These are phyloP conservation scores for Microthyrium microscopicum DNA, from an alignment of 2,329 filamentous ascomycete genomes.

Conservation along the genomic window DNA sequence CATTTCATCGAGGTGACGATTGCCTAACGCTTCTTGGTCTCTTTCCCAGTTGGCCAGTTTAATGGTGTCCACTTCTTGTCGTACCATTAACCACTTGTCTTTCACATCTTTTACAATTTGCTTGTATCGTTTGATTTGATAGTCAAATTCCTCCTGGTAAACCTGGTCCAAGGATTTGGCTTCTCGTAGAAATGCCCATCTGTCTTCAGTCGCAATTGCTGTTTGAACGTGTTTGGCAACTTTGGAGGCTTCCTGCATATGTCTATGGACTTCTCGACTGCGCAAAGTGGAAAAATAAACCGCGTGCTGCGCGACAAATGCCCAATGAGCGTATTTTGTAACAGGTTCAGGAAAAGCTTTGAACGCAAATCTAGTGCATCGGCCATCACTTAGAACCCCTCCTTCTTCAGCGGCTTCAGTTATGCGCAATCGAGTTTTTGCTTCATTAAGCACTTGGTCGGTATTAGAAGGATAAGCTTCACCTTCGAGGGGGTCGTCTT, in stretches of 20 bases:
- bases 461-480: conserved; percentile 21
- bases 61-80: conserved; percentile 38
- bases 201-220: conserved; percentile 43
- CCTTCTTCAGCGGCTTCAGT: conserved; percentile 59
- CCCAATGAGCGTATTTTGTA: conserved; percentile 69
- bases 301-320: conserved; percentile 69
- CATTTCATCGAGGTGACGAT: conserved; percentile 55
- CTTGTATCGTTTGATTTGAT: conserved; percentile 52
- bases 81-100: conserved; percentile 42
- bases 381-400: conserved; percentile 53
- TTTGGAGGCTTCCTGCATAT: conserved; percentile 60
- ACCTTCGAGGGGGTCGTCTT: conserved; percentile 30
- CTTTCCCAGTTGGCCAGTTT: conserved; percentile 40
- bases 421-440: conserved; percentile 49
- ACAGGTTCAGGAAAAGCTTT: conserved; percentile 59
- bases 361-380: conserved; percentile 56
- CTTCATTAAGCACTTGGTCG: conserved; percentile 38
- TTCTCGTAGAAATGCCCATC: conserved; percentile 43
- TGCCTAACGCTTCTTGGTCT: conserved; percentile 37
- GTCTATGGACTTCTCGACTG: conserved; percentile 59
- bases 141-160: conserved; percentile 56
- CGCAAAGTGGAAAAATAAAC: conserved; percentile 68
- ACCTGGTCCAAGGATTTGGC: conserved; percentile 61
- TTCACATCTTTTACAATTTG: conserved; percentile 50
- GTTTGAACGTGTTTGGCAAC: conserved; percentile 53